phyloP scores from a whole-genome alignment of 495 filamentous ascomycete genomes.

The Trichoderma virens region DNA sequence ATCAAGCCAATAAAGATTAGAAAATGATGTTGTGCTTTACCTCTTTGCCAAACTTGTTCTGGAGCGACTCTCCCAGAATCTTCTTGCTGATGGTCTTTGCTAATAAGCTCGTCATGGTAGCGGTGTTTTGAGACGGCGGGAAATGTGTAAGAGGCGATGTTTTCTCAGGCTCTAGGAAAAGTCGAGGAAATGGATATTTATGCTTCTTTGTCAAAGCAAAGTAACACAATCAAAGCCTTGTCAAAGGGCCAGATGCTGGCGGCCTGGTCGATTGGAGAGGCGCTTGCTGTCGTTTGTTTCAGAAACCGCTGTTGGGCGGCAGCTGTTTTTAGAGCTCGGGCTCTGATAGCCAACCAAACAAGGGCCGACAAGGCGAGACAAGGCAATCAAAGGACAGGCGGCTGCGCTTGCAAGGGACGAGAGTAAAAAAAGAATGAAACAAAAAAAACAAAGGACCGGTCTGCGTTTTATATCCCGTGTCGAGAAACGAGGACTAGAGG shows the following conservation, averaged over 20 bases:
- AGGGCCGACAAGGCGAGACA: neutral
- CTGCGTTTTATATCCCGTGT: neutral
- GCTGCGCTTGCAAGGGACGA: neutral
- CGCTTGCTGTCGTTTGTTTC: conserved; percentile 10
- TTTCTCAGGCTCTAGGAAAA: neutral
- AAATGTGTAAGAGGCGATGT: neutral
- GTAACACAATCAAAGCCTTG: neutral
- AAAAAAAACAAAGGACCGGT: neutral
- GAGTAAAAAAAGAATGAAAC: neutral
- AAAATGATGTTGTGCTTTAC: conserved; percentile 31
- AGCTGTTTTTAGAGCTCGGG: neutral
- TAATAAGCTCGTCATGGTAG: conserved; percentile 44
- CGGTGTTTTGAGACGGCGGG: neutral
- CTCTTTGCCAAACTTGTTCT: conserved; percentile 61
- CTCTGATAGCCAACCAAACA: conserved; percentile 1
- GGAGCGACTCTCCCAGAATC: conserved; percentile 55
- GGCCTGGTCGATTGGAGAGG: neutral
- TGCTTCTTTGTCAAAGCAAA: neutral
- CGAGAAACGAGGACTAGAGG: no score
- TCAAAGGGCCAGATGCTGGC: neutral
- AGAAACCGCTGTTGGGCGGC: neutral
- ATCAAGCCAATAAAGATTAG: neutral
- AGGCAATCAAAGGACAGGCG: neutral
- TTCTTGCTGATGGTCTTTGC: conserved; percentile 54
- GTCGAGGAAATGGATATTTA: neutral